phyloP scores from a whole-genome alignment of 1,284 basidiomycete species.

The Ganoderma meredithae region DNA sequence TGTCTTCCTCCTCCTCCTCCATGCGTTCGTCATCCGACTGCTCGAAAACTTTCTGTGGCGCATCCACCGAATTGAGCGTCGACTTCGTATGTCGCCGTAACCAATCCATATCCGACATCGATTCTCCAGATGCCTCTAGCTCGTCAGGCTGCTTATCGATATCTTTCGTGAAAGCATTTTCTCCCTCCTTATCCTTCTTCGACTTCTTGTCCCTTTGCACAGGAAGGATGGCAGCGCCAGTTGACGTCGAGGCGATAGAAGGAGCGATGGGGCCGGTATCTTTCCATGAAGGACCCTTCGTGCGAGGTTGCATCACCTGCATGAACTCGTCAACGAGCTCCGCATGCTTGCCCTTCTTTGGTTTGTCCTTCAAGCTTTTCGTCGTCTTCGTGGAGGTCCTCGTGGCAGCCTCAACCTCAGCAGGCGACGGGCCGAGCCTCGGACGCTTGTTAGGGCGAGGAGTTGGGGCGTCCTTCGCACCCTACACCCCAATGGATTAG shows the following conservation, averaged over 20 bases:
- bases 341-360: conserved; percentile 36
- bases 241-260: conserved; percentile 18
- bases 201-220: conserved; percentile 40
- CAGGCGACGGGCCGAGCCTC: conserved; percentile 53
- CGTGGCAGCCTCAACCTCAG: conserved; percentile 34
- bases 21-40: conserved; percentile 66
- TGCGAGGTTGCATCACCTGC: conserved; percentile 67
- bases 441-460: conserved; percentile 76
- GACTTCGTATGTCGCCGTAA: conserved; percentile 71
- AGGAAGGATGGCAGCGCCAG: conserved; percentile 1
- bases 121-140: conserved; percentile 37
- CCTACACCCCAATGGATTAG: conserved; percentile 45
- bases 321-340: conserved; percentile 63
- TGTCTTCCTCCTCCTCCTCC: conserved; percentile 32
- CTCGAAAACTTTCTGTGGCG: conserved; percentile 58
- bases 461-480: conserved; percentile 67
- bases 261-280: conserved; percentile 50
- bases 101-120: conserved; percentile 75
- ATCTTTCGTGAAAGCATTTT: conserved; percentile 14
- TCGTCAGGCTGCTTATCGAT: conserved; percentile 27
- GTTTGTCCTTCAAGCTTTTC: conserved; percentile 32
- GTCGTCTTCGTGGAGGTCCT: conserved; percentile 22
- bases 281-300: conserved; percentile 70
- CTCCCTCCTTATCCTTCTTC: conserved; percentile 27
- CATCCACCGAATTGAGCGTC: conserved; percentile 47